Conservation (phyloP, 148 eudicot species). For the Nepenthes mirabilis region DNA sequence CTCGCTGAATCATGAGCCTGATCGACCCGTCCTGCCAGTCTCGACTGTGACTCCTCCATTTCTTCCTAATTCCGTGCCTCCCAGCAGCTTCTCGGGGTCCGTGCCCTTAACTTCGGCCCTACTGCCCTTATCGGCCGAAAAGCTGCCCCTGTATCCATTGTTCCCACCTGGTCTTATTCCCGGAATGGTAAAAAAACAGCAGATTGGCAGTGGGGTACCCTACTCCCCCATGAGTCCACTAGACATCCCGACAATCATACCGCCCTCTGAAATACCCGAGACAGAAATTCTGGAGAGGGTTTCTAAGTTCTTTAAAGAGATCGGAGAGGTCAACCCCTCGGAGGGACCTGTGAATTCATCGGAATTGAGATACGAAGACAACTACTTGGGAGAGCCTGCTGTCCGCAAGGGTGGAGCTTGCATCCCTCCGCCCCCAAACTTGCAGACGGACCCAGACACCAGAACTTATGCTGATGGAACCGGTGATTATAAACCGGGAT, state of each 20-base stretch:
- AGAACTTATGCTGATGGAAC: constrained; percentile 49
- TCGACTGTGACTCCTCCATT: constrained; percentile 40
- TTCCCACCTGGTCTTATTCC: constrained; percentile 98
- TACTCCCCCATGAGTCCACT: constrained; percentile 98
- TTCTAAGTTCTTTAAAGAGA: constrained; percentile 81
- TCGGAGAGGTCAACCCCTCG: constrained; percentile 90
- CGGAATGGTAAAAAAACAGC: constrained; percentile 90
- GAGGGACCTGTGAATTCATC: constrained; percentile 72
- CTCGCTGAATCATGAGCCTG: constrained; percentile 40
- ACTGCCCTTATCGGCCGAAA: too few species aligned
- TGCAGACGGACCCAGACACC: constrained; percentile 51
- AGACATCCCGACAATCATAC: constrained; percentile 82
- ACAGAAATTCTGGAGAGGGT: constrained; percentile 76
- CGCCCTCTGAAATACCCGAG: constrained; percentile 60
- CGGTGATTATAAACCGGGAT: constrained; percentile 40
- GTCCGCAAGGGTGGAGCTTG: constrained; percentile 94
- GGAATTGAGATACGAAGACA: constrained; percentile 48
- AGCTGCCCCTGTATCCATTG: constrained; percentile 66
- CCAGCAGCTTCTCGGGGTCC: constrained; percentile 36
- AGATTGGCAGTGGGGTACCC: constrained; percentile 95
- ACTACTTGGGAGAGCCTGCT: constrained; percentile 59
- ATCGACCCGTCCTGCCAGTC: constrained; percentile 34
- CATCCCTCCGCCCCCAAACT: constrained; percentile 80
- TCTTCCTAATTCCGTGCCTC: constrained; percentile 31
- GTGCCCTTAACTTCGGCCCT: constrained; percentile 29